Percentiles rank a stretch among this genome's conserved stretches.
Conservation (phyloP, 2,329 filamentous ascomycete species). For the Plectosphaerella plurivora region DNA sequence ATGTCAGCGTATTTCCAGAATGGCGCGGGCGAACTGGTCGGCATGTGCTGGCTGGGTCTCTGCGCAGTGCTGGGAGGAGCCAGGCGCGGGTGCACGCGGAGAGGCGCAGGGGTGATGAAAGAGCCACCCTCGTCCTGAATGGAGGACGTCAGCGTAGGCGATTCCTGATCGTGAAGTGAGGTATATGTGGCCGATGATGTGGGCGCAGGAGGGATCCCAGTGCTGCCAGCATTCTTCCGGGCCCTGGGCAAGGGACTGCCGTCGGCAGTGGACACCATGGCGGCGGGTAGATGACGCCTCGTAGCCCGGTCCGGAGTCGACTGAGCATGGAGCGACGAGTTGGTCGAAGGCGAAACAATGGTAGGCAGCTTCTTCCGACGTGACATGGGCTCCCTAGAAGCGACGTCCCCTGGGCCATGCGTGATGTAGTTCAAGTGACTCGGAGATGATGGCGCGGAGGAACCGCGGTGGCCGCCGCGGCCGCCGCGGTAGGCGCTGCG, state of each 20-base stretch:
- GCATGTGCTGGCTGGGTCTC: slow-evolving; percentile 79
- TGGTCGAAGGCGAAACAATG: slow-evolving; percentile 50
- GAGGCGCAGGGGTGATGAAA: slow-evolving; percentile 69
- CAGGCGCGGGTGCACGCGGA: slow-evolving; percentile 67
- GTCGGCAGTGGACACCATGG: slow-evolving; percentile 41
- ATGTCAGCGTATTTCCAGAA: slow-evolving; percentile 87
- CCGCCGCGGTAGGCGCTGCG: slow-evolving; percentile 63
- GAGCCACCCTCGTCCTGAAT: slow-evolving; percentile 58
- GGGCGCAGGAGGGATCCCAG: slow-evolving; percentile 9
- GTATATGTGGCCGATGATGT: slow-evolving; percentile 38
- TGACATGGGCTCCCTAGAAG: slow-evolving; percentile 44
- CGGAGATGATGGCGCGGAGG: slow-evolving; percentile 67
- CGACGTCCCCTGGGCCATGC: slow-evolving; percentile 53
- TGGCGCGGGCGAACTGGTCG: slow-evolving; percentile 77
- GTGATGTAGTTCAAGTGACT: slow-evolving; percentile 57
- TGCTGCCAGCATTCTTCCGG: slow-evolving; percentile 36
- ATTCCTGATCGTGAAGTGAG: slow-evolving; percentile 46
- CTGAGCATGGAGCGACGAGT: slow-evolving; percentile 45
- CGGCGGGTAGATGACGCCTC: slow-evolving; percentile 18
- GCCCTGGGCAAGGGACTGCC: slow-evolving; percentile 58
- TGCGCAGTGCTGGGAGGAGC: slow-evolving; percentile 78
- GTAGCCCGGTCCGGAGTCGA: slow-evolving; percentile 54
- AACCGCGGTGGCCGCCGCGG: slow-evolving; percentile 60
- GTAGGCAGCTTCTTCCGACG: slow-evolving; percentile 53
- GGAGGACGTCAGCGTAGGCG: slow-evolving; percentile 57